A percentile compares a stretch with the other conserved stretches of the same genome.
Conservation (phyloP, 768 basidiomycete genomes). For the Tylopilus subfusipes region DNA sequence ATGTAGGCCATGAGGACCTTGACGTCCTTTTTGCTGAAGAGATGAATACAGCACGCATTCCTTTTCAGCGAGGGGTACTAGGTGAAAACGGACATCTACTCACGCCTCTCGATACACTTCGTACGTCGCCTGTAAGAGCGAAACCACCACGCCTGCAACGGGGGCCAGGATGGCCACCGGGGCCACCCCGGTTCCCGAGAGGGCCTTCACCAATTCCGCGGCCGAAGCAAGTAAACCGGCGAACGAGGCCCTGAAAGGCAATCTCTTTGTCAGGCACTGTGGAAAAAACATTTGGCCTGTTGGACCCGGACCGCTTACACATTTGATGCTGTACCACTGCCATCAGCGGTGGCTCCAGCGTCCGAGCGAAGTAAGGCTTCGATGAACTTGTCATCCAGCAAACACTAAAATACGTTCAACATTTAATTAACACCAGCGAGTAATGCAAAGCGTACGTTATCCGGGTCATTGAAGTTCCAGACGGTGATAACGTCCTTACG, state of each 20-base stretch:
- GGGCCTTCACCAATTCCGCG: neutral
- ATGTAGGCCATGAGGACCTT: slow-evolving; percentile 15
- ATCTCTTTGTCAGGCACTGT: neutral
- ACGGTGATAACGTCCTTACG: slow-evolving; percentile 3
- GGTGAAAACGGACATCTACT: neutral
- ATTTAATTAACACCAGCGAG: neutral
- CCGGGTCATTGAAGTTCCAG: slow-evolving; percentile 17
- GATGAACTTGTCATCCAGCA: slow-evolving; percentile 5
- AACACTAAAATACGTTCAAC: neutral
- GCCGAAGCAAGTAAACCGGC: neutral
- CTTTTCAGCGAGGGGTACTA: neutral
- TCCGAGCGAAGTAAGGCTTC: slow-evolving; percentile 1
- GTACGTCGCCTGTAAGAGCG: neutral
- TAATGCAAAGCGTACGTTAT: neutral
- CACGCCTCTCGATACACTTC: slow-evolving; percentile 4
- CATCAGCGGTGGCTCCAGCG: neutral
- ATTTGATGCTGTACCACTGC: neutral
- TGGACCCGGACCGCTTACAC: neutral
- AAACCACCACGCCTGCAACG: neutral
- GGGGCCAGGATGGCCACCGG: neutral
- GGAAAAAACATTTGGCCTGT: neutral
- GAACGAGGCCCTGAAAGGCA: neutral
- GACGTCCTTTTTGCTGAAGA: slow-evolving; percentile 5
- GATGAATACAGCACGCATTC: no score
- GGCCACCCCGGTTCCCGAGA: neutral